Evolutionary conservation across 208 protist species (phyloP).

Genomic region (Leishmania tropica): DNA sequence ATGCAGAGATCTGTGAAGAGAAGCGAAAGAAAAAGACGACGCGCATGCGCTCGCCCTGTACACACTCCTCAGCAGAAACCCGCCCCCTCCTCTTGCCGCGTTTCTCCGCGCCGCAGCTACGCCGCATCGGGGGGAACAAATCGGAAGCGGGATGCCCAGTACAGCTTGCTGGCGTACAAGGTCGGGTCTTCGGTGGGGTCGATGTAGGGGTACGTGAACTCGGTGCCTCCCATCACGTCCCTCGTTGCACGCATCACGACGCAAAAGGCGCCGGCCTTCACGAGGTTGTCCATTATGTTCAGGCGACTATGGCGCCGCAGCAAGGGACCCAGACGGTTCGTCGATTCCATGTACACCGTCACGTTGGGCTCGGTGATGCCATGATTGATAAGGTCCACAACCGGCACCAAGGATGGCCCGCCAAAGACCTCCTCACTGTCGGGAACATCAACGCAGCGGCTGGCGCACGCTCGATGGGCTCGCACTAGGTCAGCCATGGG

Average conservation of each 20-base stretch:
- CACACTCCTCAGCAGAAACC: background rate
- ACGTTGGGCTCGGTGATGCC: conserved; percentile 48
- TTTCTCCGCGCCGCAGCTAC: background rate
- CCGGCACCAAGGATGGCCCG: conserved; percentile 72
- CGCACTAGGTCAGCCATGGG: conserved; percentile 31
- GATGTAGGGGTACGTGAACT: conserved; percentile 73
- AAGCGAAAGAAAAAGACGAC: background rate
- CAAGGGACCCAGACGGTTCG: conserved; percentile 11
- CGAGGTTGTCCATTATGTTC: conserved; percentile 22
- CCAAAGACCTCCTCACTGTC: conserved; percentile 62
- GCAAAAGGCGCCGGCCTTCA: conserved; percentile 39
- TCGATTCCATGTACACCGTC: conserved; percentile 36
- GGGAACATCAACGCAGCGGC: conserved; percentile 74
- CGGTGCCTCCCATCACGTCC: conserved; percentile 36
- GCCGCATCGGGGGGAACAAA: conserved; percentile 36
- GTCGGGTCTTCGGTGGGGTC: conserved; percentile 36
- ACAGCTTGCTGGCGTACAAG: conserved; percentile 47
- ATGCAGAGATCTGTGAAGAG: no score
- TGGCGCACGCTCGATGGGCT: conserved; percentile 63
- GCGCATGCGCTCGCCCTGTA: background rate
- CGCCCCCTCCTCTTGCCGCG: no score
- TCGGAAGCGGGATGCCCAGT: conserved; percentile 74
- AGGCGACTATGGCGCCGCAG: conserved; percentile 28
- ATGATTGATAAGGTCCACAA: conserved; percentile 85
- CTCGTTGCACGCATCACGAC: conserved; percentile 48